These are phyloP conservation scores for Neocatenulostroma microsporum DNA, from an alignment of 2,329 filamentous ascomycete species.

Conservation along the genomic window DNA sequence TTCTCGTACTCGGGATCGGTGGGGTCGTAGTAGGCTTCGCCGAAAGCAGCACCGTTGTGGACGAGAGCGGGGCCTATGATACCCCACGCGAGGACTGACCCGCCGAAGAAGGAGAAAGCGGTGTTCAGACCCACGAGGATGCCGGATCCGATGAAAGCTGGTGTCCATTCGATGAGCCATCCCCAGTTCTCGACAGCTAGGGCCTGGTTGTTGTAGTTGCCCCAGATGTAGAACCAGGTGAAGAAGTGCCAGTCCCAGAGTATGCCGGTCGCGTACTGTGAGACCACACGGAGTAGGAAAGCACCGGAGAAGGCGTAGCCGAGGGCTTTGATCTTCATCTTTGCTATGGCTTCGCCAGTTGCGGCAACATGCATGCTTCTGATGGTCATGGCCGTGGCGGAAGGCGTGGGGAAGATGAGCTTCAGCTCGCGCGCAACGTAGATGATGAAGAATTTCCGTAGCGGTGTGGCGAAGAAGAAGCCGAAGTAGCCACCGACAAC, in stretches of 20 bases:
- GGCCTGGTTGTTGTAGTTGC: conserved; percentile 43
- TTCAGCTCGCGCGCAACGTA: conserved; percentile 54
- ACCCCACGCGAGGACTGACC: conserved; percentile 50
- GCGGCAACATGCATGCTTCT: conserved; percentile 54
- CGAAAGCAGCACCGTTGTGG: conserved; percentile 43
- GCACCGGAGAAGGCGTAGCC: conserved; percentile 45
- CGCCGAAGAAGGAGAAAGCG: conserved; percentile 50
- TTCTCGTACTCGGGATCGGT: conserved; percentile 15
- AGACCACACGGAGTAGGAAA: conserved; percentile 48
- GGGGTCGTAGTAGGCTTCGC: conserved; percentile 33
- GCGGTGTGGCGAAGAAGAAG: conserved; percentile 54
- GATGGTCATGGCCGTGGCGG: conserved; percentile 55
- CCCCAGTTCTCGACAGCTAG: conserved; percentile 54
- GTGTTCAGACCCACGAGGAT: conserved; percentile 54
- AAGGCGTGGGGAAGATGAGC: conserved; percentile 53
- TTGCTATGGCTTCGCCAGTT: conserved; percentile 45
- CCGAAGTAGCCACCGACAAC: conserved; percentile 58
- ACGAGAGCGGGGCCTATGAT: conserved; percentile 53
- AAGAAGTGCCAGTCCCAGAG: conserved; percentile 42
- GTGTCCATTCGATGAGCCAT: conserved; percentile 37
- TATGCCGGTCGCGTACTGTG: conserved; percentile 53
- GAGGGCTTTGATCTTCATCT: conserved; percentile 51
- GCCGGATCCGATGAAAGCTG: conserved; percentile 19
- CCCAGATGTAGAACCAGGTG: conserved; percentile 49
- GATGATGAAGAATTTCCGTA: conserved; percentile 60